phyloP scores from a whole-genome alignment of 306 rosid genomes.

The Neltuma alba region DNA sequence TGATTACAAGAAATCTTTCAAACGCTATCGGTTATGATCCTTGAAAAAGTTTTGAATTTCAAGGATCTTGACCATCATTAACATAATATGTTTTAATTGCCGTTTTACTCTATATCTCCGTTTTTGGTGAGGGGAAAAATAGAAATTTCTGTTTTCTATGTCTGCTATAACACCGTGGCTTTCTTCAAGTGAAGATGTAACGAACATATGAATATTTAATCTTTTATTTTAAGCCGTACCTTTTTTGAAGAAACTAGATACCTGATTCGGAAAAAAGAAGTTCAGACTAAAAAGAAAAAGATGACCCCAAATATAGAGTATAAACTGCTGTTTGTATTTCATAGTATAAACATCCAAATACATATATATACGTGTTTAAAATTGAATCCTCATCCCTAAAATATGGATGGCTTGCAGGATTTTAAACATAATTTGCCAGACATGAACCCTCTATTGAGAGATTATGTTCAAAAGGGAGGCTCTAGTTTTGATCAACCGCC shows the following conservation, averaged over 20 bases:
- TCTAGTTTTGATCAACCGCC: slow-evolving; percentile 65
- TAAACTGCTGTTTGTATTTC: neutral
- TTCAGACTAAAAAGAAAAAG: neutral
- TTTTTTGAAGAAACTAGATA: neutral
- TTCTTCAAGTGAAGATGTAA: neutral
- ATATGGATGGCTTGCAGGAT: slow-evolving; percentile 45
- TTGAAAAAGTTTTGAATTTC: neutral
- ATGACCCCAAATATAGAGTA: neutral
- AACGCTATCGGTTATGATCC: neutral
- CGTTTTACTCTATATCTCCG: neutral
- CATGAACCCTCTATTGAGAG: slow-evolving; percentile 39
- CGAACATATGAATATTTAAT: neutral
- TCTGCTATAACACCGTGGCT: neutral
- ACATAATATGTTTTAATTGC: no score
- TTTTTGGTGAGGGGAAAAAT: no score
- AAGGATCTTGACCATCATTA: neutral
- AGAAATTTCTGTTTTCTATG: neutral
- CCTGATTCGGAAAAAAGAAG: neutral
- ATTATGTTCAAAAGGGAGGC: slow-evolving; percentile 60
- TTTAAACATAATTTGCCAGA: slow-evolving; percentile 1
- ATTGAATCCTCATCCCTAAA: slow-evolving; percentile 45
- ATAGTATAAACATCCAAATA: neutral
- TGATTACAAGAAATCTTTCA: neutral
- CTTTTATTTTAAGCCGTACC: neutral
- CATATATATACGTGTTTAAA: neutral